Conservation (phyloP, 495 filamentous ascomycete genomes). For the Immersiella caudata region DNA sequence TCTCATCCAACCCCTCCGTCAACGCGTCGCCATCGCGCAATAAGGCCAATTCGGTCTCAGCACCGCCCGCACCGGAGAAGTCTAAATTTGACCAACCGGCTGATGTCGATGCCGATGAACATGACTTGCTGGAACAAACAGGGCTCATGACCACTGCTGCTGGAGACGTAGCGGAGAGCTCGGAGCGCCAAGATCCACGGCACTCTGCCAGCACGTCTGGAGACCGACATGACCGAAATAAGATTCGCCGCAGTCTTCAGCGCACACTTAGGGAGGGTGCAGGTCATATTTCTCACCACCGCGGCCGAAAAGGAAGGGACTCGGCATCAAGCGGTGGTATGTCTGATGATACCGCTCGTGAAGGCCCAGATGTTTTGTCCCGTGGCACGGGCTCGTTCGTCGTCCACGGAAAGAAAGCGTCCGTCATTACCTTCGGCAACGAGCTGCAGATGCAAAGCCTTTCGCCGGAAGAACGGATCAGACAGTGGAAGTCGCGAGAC, state of each 20-base stretch:
- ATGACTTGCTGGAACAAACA: conserved; percentile 53
- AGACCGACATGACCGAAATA: conserved; percentile 57
- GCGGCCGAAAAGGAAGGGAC: conserved; percentile 76
- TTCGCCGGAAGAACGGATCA: conserved; percentile 74
- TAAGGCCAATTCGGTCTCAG: conserved; percentile 23
- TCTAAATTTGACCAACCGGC: conserved; percentile 32
- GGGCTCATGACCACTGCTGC: conserved; percentile 45
- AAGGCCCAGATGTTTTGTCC: conserved; percentile 66
- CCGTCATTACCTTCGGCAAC: conserved; percentile 88
- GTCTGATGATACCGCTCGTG: conserved; percentile 62
- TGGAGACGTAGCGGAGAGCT: conserved; percentile 36
- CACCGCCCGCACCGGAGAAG: conserved; percentile 25
- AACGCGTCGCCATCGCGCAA: conserved; percentile 37
- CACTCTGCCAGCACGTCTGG: conserved; percentile 33
- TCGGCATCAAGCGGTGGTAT: conserved; percentile 63
- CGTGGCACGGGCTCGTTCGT: conserved; percentile 87
- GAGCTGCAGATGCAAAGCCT: conserved; percentile 89
- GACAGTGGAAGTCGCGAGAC: conserved; percentile 47
- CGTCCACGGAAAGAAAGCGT: conserved; percentile 97
- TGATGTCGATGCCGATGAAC: conserved; percentile 53
- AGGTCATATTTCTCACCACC: conserved; percentile 66
- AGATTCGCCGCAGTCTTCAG: conserved; percentile 86
- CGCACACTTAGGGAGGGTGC: conserved; percentile 82
- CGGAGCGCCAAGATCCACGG: conserved; percentile 38
- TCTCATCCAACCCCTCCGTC: conserved; percentile 41